Percentiles rank a stretch among this genome's conserved stretches.
Evolutionary conservation across 371 early-diverging fungal genomes (phyloP).

Genomic region (Blakeslea trispora): DNA sequence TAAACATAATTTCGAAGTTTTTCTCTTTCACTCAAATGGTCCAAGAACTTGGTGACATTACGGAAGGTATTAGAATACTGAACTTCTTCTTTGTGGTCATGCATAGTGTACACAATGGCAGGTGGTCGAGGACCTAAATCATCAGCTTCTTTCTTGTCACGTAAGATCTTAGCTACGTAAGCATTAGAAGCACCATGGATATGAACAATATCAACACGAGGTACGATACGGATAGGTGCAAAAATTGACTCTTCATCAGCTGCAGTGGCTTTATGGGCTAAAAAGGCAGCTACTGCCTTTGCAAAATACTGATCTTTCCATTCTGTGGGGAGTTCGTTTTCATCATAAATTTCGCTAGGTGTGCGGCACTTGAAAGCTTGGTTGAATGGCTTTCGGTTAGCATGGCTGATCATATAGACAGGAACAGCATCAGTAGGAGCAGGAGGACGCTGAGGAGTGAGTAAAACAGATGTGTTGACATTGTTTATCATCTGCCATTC

Average conservation of each 20-base stretch:
- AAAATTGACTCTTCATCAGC: constrained; percentile 59
- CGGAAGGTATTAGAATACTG: constrained; percentile 55
- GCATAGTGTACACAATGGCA: constrained; percentile 64
- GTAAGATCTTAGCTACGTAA: constrained; percentile 54
- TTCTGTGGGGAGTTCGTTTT: constrained; percentile 58
- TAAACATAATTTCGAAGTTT: constrained; percentile 44
- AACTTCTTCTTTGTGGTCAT: constrained; percentile 63
- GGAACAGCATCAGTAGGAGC: constrained; percentile 34
- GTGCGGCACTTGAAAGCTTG: constrained; percentile 55
- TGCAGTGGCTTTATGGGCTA: constrained; percentile 53
- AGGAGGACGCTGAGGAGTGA: constrained; percentile 23
- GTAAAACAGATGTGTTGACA: constrained; percentile 24
- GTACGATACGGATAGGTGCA: constrained; percentile 38
- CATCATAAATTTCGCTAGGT: constrained; percentile 49
- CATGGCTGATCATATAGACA: constrained; percentile 66
- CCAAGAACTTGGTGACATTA: constrained; percentile 59
- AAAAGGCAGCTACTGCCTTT: constrained; percentile 64
- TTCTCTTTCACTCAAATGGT: constrained; percentile 11
- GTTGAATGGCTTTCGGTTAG: constrained; percentile 55
- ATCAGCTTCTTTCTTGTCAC: constrained; percentile 35
- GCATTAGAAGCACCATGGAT: constrained; percentile 69
- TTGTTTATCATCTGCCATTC: constrained; percentile 32
- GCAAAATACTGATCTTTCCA: constrained; percentile 69
- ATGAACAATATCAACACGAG: constrained; percentile 57
- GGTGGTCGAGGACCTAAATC: constrained; percentile 53